Conservation (phyloP, 345 rosid species). For the Ceriops tagal region DNA sequence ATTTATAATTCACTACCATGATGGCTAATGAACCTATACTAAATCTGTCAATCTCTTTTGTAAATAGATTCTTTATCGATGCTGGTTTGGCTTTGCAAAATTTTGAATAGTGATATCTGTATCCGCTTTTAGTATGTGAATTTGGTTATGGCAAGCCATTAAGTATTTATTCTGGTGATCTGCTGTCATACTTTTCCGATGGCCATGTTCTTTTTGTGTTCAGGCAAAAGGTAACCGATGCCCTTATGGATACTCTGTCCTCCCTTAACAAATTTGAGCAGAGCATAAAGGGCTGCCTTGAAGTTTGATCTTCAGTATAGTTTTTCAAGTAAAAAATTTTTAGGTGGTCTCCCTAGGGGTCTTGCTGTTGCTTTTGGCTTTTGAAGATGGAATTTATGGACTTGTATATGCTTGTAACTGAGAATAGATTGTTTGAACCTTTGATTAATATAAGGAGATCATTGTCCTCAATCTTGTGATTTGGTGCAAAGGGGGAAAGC, state of each 20-base stretch:
- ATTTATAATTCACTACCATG: background rate
- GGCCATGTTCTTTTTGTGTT: slow-evolving; percentile 13
- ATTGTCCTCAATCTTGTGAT: too few relatives aligned
- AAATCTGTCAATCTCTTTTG: background rate
- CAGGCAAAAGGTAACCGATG: slow-evolving; percentile 51
- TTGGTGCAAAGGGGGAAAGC: too few relatives aligned
- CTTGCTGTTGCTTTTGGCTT: slow-evolving; percentile 7
- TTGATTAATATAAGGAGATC: too few relatives aligned
- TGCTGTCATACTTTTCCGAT: too few relatives aligned
- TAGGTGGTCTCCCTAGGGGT: slow-evolving; percentile 15
- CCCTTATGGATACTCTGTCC: slow-evolving; percentile 47
- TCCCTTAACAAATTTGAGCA: slow-evolving; percentile 58
- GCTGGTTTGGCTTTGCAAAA: background rate
- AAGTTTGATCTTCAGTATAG: slow-evolving; percentile 32
- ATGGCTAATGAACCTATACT: background rate
- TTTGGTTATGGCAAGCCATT: background rate
- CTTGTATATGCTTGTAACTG: too few relatives aligned
- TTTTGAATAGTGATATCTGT: background rate
- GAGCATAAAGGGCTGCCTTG: slow-evolving; percentile 56
- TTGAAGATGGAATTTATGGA: slow-evolving; percentile 1
- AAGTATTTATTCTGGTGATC: background rate
- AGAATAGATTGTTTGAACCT: too few relatives aligned
- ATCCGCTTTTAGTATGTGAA: background rate
- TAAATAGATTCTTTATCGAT: background rate
- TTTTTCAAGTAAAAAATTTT: slow-evolving; percentile 2